phyloP scores from a whole-genome alignment of 768 basidiomycete species.

The Suillus weaverae region DNA sequence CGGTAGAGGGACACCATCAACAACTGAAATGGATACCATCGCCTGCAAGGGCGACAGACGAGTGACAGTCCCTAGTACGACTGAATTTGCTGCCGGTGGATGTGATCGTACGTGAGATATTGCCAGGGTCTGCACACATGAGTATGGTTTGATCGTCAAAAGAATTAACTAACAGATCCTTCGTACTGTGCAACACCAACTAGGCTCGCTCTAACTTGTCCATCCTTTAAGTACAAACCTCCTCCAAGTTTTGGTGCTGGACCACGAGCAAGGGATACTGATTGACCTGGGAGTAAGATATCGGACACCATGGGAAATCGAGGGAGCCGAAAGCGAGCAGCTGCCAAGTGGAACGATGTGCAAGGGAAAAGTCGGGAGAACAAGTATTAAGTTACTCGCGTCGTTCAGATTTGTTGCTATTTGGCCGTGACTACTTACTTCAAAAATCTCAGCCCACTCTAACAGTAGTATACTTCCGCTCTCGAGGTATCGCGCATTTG shows the following conservation, averaged over 20 bases:
- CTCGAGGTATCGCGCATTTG: conserved; percentile 21
- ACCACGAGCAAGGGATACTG: conserved; percentile 55
- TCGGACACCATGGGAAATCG: conserved; percentile 30
- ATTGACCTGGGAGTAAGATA: conserved; percentile 75
- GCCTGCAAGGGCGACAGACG: conserved; percentile 86
- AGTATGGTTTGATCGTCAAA: conserved; percentile 15
- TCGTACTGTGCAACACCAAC: conserved; percentile 61
- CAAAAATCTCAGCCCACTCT: conserved; percentile 22
- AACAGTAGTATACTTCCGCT: conserved; percentile 20
- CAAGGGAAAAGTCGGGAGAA: conserved; percentile 17
- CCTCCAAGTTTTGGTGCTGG: conserved; percentile 59
- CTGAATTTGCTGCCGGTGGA: conserved; percentile 72
- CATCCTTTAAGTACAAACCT: conserved; percentile 67
- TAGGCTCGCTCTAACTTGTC: conserved; percentile 66
- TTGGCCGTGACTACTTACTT: conserved; percentile 39
- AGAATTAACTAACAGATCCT: conserved; percentile 61
- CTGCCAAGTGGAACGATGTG: conserved; percentile 1
- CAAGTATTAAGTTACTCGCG: not conserved
- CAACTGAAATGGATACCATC: conserved; percentile 77
- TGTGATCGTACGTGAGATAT: conserved; percentile 69
- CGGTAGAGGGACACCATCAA: conserved; percentile 82
- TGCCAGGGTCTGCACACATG: conserved; percentile 48
- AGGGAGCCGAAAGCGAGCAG: conserved; percentile 5
- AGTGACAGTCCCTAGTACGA: conserved; percentile 79
- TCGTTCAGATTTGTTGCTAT: conserved; percentile 26